These are phyloP conservation scores for Ploettnerulaceae sp. DNA, from an alignment of 2,329 filamentous ascomycete species.

Conservation along the genomic window DNA sequence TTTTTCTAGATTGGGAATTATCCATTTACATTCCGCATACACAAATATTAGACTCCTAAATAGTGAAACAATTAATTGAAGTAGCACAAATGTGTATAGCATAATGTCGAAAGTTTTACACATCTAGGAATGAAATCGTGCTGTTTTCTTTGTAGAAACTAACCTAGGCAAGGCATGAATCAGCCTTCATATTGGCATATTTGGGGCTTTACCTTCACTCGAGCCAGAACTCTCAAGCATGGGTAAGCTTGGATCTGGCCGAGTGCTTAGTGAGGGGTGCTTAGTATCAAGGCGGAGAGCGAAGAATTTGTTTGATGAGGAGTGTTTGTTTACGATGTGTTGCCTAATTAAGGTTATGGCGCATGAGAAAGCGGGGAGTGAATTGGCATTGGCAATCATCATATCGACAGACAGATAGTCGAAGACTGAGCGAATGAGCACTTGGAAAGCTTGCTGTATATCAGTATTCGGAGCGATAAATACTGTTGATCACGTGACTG, in stretches of 20 bases:
- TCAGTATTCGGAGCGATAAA: slow-evolving; percentile 15
- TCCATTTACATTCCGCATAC: no score
- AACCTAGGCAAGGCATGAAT: slow-evolving; percentile 5
- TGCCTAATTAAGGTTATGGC: slow-evolving; percentile 23
- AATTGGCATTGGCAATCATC: slow-evolving; percentile 25
- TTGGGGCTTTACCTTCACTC: slow-evolving; percentile 9
- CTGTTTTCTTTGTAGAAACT: not conserved
- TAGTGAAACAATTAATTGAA: not conserved
- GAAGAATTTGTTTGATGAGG: not conserved
- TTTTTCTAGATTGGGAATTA: no score
- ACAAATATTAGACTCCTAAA: no score
- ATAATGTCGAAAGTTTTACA: not conserved
- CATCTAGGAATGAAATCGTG: no score
- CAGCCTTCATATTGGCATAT: slow-evolving; percentile 6
- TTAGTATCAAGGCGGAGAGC: not conserved
- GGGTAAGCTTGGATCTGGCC: slow-evolving; percentile 5
- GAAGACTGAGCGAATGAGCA: slow-evolving; percentile 24
- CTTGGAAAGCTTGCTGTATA: slow-evolving; percentile 30
- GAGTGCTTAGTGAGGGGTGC: not conserved
- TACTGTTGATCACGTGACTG: slow-evolving; percentile 29
- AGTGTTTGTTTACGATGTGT: slow-evolving; percentile 25
- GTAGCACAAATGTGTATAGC: not conserved
- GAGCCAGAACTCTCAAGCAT: slow-evolving; percentile 2
- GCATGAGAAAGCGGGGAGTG: slow-evolving; percentile 14
- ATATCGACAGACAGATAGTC: slow-evolving; percentile 13